Evolutionary conservation across 495 filamentous ascomycete species (phyloP).

Genomic region (Umbilicaria muhlenbergii): DNA sequence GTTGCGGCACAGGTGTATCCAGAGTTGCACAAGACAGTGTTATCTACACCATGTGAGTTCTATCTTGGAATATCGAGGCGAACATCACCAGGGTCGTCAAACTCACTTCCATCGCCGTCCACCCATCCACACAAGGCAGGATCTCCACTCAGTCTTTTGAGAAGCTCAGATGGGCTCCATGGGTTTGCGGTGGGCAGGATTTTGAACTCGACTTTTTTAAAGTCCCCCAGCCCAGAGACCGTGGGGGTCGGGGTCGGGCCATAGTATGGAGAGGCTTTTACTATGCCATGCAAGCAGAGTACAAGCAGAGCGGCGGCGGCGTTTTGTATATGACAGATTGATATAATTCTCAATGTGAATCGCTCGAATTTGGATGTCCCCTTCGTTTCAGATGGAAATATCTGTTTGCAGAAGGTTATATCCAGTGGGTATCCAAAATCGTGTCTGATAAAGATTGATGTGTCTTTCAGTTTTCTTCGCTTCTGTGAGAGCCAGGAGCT

Average conservation of each 20-base stretch:
- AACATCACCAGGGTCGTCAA: background rate
- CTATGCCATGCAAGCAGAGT: too few species aligned
- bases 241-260: background rate
- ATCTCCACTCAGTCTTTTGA: background rate
- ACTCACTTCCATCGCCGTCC: conserved; percentile 1
- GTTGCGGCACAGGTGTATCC: conserved; percentile 3
- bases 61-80: background rate
- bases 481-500: too few species aligned
- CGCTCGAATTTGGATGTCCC: too few species aligned
- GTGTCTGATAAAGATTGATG: too few species aligned
- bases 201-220: background rate
- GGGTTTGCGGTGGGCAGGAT: background rate
- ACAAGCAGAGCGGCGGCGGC: too few species aligned
- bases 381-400: too few species aligned
- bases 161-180: background rate
- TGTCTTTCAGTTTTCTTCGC: too few species aligned
- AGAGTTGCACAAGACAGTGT: conserved; percentile 1
- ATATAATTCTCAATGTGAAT: too few species aligned
- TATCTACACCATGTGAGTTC: background rate
- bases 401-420: too few species aligned
- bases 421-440: too few species aligned
- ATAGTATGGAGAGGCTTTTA: too few species aligned
- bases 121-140: conserved; percentile 3
- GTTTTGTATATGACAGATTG: too few species aligned
- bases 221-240: background rate